These are phyloP conservation scores for Eutrema yunnanense DNA, from an alignment of 345 rosid genomes.

Conservation along the genomic window DNA sequence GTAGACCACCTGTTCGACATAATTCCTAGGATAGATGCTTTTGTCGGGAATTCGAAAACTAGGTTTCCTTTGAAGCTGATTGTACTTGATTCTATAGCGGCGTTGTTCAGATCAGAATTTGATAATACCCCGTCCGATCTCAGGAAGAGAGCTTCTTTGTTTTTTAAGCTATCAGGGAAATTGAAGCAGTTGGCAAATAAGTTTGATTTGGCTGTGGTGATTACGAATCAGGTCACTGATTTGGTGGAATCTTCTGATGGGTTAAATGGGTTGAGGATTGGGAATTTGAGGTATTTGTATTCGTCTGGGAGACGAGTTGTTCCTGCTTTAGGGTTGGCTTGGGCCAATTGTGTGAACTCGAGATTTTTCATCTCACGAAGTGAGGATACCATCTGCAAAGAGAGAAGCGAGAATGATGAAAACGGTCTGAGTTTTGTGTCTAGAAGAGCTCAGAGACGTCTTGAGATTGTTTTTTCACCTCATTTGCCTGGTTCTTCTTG, in stretches of 20 bases:
- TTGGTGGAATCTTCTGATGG: constrained; percentile 49
- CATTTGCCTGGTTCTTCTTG: constrained; percentile 56
- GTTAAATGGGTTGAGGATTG: constrained; percentile 52
- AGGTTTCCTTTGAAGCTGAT: constrained; percentile 59
- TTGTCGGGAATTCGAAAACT: constrained; percentile 32
- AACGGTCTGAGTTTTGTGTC: constrained; percentile 15
- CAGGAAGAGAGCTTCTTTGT: constrained; percentile 59
- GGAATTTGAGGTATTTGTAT: constrained; percentile 55
- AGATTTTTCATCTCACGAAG: constrained; percentile 60
- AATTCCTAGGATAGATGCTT: constrained; percentile 56
- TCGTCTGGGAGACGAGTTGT: constrained; percentile 69
- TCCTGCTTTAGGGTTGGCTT: constrained; percentile 73
- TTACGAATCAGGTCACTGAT: constrained; percentile 93
- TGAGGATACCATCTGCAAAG: constrained; percentile 32
- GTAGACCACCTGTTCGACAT: constrained; percentile 70
- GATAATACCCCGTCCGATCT: constrained; percentile 68
- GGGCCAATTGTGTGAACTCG: constrained; percentile 84
- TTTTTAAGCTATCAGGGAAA: constrained; percentile 66
- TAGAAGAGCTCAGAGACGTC: constrained; percentile 36
- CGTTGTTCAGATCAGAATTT: constrained; percentile 78
- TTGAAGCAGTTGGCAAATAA: constrained; percentile 60
- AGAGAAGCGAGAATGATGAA: constrained; percentile 12
- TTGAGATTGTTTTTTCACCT: constrained; percentile 70
- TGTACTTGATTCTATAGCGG: constrained; percentile 82
- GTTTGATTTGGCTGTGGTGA: constrained; percentile 59